A percentile compares a stretch with the other conserved stretches of the same genome.
Conservation (phyloP, 73 alveolate genomes). For the Paramecium biaurelia region DNA sequence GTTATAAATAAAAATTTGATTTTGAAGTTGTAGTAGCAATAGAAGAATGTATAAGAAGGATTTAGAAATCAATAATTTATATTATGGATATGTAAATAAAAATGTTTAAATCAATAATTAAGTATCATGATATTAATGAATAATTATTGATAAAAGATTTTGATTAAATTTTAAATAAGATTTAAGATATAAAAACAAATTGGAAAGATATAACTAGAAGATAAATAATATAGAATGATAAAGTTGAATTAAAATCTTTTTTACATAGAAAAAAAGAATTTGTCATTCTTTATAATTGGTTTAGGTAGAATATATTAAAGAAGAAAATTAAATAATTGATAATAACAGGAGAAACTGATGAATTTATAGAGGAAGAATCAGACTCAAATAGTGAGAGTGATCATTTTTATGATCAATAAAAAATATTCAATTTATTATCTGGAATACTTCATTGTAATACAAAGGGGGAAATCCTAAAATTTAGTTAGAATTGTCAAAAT, state of each 20-base stretch:
- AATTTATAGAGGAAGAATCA: background rate
- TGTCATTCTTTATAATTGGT: background rate
- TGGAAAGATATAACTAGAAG: background rate
- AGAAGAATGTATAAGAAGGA: background rate
- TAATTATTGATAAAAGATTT: background rate
- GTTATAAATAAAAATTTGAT: background rate
- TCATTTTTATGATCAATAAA: background rate
- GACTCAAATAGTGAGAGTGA: background rate
- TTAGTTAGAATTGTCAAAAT: background rate
- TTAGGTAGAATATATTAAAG: background rate
- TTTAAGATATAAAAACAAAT: background rate
- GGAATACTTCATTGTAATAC: background rate
- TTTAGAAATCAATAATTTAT: background rate
- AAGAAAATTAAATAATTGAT: background rate
- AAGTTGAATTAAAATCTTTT: background rate
- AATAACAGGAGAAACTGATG: background rate
- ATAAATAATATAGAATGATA: background rate
- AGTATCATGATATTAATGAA: background rate
- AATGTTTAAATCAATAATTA: background rate
- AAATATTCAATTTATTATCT: background rate
- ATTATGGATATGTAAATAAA: background rate
- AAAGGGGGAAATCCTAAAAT: background rate
- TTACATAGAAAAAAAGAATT: background rate
- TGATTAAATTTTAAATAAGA: background rate
- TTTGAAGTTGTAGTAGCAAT: background rate